Evolutionary conservation across 345 rosid genomes (phyloP), one percentile per base, ranked within the genome.

Genomic region (Pistacia integerrima): DNA sequence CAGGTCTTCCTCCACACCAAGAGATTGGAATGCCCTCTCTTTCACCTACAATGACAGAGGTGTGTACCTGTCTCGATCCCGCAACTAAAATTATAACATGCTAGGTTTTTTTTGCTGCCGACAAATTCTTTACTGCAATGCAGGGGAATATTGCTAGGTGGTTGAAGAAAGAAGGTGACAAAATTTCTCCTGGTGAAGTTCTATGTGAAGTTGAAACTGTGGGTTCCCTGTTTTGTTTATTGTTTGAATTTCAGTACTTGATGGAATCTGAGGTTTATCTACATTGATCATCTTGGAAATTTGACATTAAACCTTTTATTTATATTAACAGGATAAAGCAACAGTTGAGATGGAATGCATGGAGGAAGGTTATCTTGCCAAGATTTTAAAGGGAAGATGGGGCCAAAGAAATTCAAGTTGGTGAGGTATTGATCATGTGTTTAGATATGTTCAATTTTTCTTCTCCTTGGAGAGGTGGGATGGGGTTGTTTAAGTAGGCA

Each of bases 11-110:
- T 74, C 88, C 97, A 64, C 95, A 96, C 80, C 97, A 96, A 78
- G 97, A 92, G 82, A 91, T 96, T 49, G 99, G 99, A 80, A 96
- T 96, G 99, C 99, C 99, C 80, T 96, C 99, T 73, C 97, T 96
- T 74, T 96, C 99, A 8, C 99, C 99, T 67, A 96, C 99, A 64
- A 96, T 93, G 97, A 89, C 92, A 11, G 99, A 95, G 98, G 99
- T 80, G 85, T 71, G 88, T 36, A 70, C 58, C 55, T 55, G 69
- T 74, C 11, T 64, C 18, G 56, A 62, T 62, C 52, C 81, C 57
- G 30, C 64, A 35, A 51, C 62, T 55, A 30, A 66, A 35, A 11
- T 12, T 70, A 48, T 70, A 38, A n/a, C 61, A 36, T 48, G 69
- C 12, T 77, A 30, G 69, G 48, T 14, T 63, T 41, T 8, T 30